phyloP scores from a whole-genome alignment of 306 rosid species.

The Cucumis melo region DNA sequence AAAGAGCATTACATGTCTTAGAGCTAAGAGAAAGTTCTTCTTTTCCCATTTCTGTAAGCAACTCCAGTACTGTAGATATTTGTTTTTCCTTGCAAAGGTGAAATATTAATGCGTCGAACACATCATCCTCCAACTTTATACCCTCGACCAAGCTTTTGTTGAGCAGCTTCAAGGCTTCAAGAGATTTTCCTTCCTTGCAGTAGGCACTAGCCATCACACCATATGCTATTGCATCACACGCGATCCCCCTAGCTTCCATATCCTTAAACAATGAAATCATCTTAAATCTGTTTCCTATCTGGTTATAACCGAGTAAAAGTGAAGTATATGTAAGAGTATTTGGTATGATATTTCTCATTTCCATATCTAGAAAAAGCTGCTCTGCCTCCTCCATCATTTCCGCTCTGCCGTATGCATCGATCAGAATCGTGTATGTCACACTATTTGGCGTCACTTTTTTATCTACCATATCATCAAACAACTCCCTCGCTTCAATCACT shows the following conservation, averaged over 20 bases:
- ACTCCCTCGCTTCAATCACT: constrained; percentile 22
- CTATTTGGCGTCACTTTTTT: constrained; percentile 16
- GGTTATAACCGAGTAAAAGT: constrained; percentile 23
- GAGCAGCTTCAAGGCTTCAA: constrained; percentile 17
- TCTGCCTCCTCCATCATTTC: constrained; percentile 24
- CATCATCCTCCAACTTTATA: constrained; percentile 2
- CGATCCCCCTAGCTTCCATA: constrained; percentile 23
- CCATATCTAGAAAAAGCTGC: constrained; percentile 29
- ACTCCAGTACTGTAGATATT: constrained; percentile 3
- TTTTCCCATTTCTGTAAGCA: constrained; percentile 20
- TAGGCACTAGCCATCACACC: constrained; percentile 19
- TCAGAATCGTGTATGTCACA: constrained; percentile 26
- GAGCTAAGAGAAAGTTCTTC: constrained; percentile 12
- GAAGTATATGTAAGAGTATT: constrained; percentile 19
- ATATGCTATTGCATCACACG: constrained; percentile 17
- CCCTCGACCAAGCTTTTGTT: constrained; percentile 20
- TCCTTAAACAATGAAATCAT: constrained; percentile 23
- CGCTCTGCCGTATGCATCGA: constrained; percentile 16
- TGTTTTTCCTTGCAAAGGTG: constrained; percentile 16
- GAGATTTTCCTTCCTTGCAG: constrained; percentile 22
- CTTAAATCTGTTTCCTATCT: constrained; percentile 15
- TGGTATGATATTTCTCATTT: constrained; percentile 12
- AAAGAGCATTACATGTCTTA: constrained; percentile 16
- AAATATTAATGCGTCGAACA: constrained; percentile 11
- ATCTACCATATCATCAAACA: constrained; percentile 19